phyloP scores from a whole-genome alignment of 106 monocot species.

The Narthecium ossifragum region DNA sequence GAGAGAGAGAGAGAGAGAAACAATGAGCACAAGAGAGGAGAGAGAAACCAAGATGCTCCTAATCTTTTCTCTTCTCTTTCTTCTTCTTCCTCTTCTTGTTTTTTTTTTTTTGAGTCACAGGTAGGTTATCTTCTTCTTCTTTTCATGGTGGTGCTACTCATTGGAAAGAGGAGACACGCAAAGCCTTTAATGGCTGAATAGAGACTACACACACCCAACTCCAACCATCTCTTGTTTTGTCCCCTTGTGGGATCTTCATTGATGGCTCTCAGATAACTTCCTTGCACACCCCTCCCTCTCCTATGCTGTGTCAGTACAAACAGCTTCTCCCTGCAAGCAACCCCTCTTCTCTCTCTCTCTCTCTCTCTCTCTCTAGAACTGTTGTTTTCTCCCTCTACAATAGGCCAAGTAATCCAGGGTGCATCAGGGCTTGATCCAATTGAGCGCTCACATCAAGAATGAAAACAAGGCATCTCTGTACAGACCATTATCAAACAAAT shows the following conservation, averaged over 20 bases:
- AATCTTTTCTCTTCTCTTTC: constrained; percentile 15
- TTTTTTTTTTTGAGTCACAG: constrained; percentile 1
- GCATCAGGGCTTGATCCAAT: constrained; percentile 8
- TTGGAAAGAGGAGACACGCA: constrained; percentile 66
- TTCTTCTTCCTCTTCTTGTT: no score
- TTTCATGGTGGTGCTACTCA: no score
- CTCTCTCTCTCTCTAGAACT: constrained; percentile 11
- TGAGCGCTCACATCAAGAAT: constrained; percentile 81
- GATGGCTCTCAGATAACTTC: constrained; percentile 71
- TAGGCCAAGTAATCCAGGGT: constrained; percentile 13
- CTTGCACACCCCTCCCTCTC: constrained; percentile 22
- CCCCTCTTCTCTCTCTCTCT: constrained; percentile 7
- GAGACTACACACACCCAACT: constrained; percentile 84
- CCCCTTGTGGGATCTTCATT: constrained; percentile 69
- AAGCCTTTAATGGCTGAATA: constrained; percentile 94
- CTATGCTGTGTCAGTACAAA: constrained; percentile 48
- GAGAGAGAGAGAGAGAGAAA: constrained; percentile 1
- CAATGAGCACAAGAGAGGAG: neutral
- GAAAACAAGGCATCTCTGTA: constrained; percentile 51
- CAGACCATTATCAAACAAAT: constrained; percentile 61
- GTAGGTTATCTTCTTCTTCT: no score
- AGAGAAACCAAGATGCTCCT: constrained; percentile 1
- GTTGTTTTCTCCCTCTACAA: neutral
- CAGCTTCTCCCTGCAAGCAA: constrained; percentile 49
- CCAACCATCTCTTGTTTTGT: constrained; percentile 75